These are phyloP conservation scores for Colletotrichum sp. DNA, from an alignment of 2,329 filamentous ascomycete genomes.

Conservation along the genomic window DNA sequence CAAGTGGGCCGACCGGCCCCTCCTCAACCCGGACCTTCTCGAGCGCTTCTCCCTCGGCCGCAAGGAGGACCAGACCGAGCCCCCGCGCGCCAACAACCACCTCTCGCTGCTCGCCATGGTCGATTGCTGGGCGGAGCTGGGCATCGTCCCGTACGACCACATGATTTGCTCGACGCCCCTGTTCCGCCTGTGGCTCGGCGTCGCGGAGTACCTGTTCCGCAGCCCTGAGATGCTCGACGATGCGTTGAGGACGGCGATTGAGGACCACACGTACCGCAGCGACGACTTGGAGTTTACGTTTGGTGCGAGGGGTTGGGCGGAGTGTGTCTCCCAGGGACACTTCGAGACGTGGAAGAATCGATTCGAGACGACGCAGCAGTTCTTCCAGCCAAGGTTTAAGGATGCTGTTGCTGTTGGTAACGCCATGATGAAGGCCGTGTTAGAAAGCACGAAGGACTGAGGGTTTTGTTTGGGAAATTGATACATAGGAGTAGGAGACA, in stretches of 20 bases:
- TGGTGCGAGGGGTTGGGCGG: conserved; percentile 93
- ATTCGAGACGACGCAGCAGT: conserved; percentile 87
- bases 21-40: conserved; percentile 83
- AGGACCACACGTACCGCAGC: conserved; percentile 90
- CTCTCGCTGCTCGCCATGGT: conserved; percentile 94
- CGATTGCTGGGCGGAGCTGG: conserved; percentile 95
- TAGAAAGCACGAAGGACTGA: conserved; percentile 70
- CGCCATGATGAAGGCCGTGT: conserved; percentile 95
- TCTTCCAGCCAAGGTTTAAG: conserved; percentile 89
- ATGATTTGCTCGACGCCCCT: conserved; percentile 99
- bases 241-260: conserved; percentile 82
- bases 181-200: conserved; percentile 94
- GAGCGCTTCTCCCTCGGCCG: conserved; percentile 84
- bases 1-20: conserved; percentile 65
- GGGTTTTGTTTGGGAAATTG: background rate
- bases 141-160: conserved; percentile 96
- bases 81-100: conserved; percentile 86
- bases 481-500: background rate
- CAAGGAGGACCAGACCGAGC: conserved; percentile 60
- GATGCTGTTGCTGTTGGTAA: conserved; percentile 90
- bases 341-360: conserved; percentile 93
- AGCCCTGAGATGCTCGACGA: conserved; percentile 82
- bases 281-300: conserved; percentile 99
- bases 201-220: conserved; percentile 95
- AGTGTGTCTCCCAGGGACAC: conserved; percentile 88